Evolutionary conservation across 441 rosid species (phyloP), one percentile per base, ranked within the genome.

Genomic region (Theobroma grandiflorum): DNA sequence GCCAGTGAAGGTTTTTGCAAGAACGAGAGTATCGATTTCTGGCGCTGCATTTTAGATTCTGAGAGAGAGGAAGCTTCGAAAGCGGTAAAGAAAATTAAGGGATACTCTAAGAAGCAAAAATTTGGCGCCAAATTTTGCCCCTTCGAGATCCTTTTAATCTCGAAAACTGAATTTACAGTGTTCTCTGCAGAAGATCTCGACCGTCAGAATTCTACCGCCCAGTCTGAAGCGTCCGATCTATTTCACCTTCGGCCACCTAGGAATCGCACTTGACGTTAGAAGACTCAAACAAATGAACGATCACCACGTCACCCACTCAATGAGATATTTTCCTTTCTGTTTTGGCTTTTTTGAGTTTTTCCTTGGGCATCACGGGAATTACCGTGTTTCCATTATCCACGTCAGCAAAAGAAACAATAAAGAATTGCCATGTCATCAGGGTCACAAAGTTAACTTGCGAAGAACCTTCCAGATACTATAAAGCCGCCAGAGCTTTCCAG

Each of bases 21-120:
- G 89, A 94, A 95, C 40, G 98, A 91, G 75, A 88, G 79, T 80
- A 96, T 95, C 50, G 96, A 91, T 84, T 78, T 91, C 86, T 95
- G 98, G 37, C 98, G 95, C 87, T 89, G 96, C 99, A 96, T 96
- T 82, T 88, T 82, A 74, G 76, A 72, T 9, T 43, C 76, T n/a
- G 18, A 49, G 74, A 26, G 81, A 3, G 70, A 64, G 59, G 8
- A 72, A 43, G 79, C 65, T 9, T 5, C 0, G 79, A 65, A 62
- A 50, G 64, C 35, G 42, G 53, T 20, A 37, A 68, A 50, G 43
- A 74, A 72, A 26, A 26, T 26, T 26, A 26, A 26, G 31, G 31
- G 31, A 26, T 52, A 14, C 33, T 18, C 12, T 15, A 59, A 57
- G 12, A 65, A 38, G 37, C 45, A 78, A 71, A 10, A 62, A 49